Percentiles rank a stretch among this genome's conserved stretches.
phyloP scores from a whole-genome alignment of 345 rosid species.

The Aquilaria yunnanensis region DNA sequence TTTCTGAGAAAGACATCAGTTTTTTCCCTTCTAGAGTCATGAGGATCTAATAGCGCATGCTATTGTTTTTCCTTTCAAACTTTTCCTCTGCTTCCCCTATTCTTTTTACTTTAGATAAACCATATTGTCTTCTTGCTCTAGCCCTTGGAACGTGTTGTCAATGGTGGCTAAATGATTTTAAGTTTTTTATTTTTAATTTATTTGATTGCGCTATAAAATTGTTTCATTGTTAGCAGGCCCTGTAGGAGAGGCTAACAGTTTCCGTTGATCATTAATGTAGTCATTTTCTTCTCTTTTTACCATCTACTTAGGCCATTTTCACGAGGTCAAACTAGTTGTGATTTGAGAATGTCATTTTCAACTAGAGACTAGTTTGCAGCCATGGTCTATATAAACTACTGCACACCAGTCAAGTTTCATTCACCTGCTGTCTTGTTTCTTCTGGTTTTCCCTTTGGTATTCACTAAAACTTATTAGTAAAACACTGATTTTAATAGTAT shows the following conservation, averaged over 20 bases:
- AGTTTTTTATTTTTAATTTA: too few species aligned
- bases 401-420: neutral
- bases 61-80: neutral
- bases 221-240: too few species aligned
- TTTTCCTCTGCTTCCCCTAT: neutral
- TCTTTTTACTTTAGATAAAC: too few species aligned
- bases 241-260: too few species aligned
- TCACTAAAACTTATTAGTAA: neutral
- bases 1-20: neutral
- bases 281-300: neutral
- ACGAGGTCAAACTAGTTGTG: too few species aligned
- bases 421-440: neutral
- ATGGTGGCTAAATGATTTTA: too few species aligned
- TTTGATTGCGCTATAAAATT: too few species aligned
- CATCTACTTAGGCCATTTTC: neutral
- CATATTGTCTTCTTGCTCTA: too few species aligned
- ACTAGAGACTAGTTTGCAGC: neutral
- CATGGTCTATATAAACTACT: too few species aligned
- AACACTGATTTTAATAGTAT: too few species aligned
- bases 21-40: conserved; percentile 1
- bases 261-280: neutral
- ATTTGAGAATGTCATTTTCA: neutral
- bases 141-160: too few species aligned
- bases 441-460: neutral
- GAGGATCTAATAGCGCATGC: neutral